A percentile compares a stretch with the other conserved stretches of the same genome.
phyloP scores from a whole-genome alignment of 1,284 basidiomycete genomes.

The Thelephora terrestris region DNA sequence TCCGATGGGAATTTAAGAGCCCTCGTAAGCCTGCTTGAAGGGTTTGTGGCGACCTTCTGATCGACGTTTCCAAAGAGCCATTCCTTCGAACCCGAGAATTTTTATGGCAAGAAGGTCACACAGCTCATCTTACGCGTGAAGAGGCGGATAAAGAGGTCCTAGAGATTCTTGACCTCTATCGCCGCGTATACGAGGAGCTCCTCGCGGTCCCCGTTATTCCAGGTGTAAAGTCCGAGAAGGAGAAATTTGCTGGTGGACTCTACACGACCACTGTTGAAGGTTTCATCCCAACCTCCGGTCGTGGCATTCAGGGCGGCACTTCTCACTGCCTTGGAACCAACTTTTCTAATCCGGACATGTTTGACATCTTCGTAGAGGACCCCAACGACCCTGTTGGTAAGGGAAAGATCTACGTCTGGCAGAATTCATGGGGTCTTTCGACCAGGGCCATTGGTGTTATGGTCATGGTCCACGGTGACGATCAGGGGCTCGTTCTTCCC shows the following conservation, averaged over 20 bases:
- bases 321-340: slow-evolving; percentile 98
- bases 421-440: slow-evolving; percentile 97
- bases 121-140: slow-evolving; percentile 80
- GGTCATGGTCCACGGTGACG: slow-evolving; percentile 99
- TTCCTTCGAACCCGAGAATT: slow-evolving; percentile 99
- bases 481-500: slow-evolving; percentile 93
- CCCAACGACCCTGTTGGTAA: slow-evolving; percentile 65
- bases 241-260: slow-evolving; percentile 96
- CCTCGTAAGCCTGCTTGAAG: slow-evolving; percentile 51
- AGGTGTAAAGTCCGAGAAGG: slow-evolving; percentile 97
- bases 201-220: slow-evolving; percentile 96
- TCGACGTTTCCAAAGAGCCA: slow-evolving; percentile 48
- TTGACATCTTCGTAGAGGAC: slow-evolving; percentile 96
- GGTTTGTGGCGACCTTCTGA: neutral
- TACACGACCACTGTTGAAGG: slow-evolving; percentile 99
- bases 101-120: slow-evolving; percentile 99
- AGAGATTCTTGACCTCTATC: slow-evolving; percentile 93
- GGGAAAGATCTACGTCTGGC: slow-evolving; percentile 82
- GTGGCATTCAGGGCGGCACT: slow-evolving; percentile 97
- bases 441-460: slow-evolving; percentile 97
- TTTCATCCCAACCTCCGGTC: slow-evolving; percentile 94
- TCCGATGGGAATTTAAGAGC: slow-evolving; percentile 99
- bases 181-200: slow-evolving; percentile 93
- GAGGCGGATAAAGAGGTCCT: slow-evolving; percentile 91
- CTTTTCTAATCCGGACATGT: slow-evolving; percentile 94